Evolutionary conservation across 202 grass and related monocot genomes (phyloP), one percentile per base, ranked within the genome.

Genomic region (Miscanthus sacchariflorus): DNA sequence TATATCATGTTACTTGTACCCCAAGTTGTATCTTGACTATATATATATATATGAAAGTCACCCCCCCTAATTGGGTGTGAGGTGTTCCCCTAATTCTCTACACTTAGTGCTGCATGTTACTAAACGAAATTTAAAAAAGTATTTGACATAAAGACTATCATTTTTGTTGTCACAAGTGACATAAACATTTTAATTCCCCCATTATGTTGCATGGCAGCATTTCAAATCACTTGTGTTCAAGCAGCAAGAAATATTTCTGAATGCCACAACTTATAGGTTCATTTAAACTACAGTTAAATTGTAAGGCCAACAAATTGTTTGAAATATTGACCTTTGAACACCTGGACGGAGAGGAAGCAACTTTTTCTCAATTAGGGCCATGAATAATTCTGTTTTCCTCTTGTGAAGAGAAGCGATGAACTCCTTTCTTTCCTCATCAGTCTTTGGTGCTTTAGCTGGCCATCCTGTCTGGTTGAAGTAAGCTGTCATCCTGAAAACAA

Each of bases 371-470:
- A 98, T 96, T 42, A 98, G 88, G 25, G 78, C 86, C 94, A 98
- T 98, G 76, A 98, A 98, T 71, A 95, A 72, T 85, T 98, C 92
- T 42, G 96, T 98, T 89, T 98, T 98, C 88, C 91, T 95, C 77
- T 98, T 96, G 83, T 98, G 96, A 87, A 98, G 88, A 73, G 94
- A 93, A 86, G 96, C 92, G 80, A 98, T 88, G 77, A 98, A 96
- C 9, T 93, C 49, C 58, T 95, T 98, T 43, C 94, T 96, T 89
- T 98, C 91, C 30, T 93, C 89, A 69, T 98, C 91, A 8, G 87
- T 90, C 44, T 88, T 94, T 65, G 92, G 94, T 35, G 92, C 85
- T 90, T 96, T 95, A 84, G 74, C 84, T 33, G 96, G 92, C 96
- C 96, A 98, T 65, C 84, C 94, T 23, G 75, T 89, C 86, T 96